Conservation (phyloP, 1,139 yeast species). For the Magnusiomyces suaveolens region DNA sequence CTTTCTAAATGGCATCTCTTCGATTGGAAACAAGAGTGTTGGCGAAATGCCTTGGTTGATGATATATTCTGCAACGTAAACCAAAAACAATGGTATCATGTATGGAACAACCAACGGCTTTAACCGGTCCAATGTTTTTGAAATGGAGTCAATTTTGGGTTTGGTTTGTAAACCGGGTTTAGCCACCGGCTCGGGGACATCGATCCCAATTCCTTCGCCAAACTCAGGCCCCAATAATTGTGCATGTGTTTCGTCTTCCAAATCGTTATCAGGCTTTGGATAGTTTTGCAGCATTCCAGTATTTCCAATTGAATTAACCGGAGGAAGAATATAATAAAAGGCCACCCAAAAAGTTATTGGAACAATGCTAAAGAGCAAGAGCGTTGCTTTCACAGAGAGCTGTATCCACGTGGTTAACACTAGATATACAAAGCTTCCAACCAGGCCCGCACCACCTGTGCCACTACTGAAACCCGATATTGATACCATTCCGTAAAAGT, state of each 20-base stretch:
- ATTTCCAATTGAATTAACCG: neutral
- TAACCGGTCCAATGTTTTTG: slow-evolving; percentile 36
- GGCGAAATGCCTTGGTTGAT: slow-evolving; percentile 92
- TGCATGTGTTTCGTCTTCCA: neutral
- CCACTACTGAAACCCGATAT: slow-evolving; percentile 88
- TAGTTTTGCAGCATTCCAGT: neutral
- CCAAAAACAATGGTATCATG: slow-evolving; percentile 75
- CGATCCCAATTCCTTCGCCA: neutral
- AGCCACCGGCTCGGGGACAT: neutral
- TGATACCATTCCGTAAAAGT: slow-evolving; percentile 43
- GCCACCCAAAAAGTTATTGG: slow-evolving; percentile 40
- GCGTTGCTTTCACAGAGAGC: slow-evolving; percentile 37
- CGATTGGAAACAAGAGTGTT: slow-evolving; percentile 66
- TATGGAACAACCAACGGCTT: slow-evolving; percentile 52
- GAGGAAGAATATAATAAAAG: slow-evolving; percentile 34
- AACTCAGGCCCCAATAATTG: neutral
- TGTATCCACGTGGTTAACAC: slow-evolving; percentile 47
- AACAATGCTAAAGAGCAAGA: slow-evolving; percentile 39
- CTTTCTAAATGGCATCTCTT: slow-evolving; percentile 55
- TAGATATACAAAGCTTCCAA: slow-evolving; percentile 58
- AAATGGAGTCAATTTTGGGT: slow-evolving; percentile 10
- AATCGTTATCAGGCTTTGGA: neutral
- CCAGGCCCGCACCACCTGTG: slow-evolving; percentile 89
- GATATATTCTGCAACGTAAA: slow-evolving; percentile 75
- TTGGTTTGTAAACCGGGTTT: slow-evolving; percentile 4